These are phyloP conservation scores for Phytophthora multivora DNA, from an alignment of 352 stramenopile genomes.

Conservation along the genomic window DNA sequence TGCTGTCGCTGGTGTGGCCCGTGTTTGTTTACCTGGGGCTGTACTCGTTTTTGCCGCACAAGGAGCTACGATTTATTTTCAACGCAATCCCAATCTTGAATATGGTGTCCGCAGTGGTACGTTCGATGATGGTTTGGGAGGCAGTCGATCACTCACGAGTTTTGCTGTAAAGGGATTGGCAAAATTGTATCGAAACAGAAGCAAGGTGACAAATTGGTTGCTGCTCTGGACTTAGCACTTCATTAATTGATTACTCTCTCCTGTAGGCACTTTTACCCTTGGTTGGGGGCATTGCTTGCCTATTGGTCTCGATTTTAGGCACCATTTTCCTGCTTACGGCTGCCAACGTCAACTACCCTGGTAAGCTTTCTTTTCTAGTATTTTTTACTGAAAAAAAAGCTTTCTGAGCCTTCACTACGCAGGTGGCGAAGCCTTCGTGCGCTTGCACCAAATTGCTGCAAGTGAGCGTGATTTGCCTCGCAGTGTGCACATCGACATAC, in stretches of 20 bases:
- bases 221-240: background rate
- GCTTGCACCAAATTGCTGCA: slow-evolving; percentile 55
- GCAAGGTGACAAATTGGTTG: slow-evolving; percentile 46
- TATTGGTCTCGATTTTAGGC: slow-evolving; percentile 52
- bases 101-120: slow-evolving; percentile 89
- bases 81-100: slow-evolving; percentile 97
- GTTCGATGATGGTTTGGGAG: background rate
- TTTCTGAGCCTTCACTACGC: slow-evolving; percentile 6
- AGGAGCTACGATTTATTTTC: slow-evolving; percentile 98
- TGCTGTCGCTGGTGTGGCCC: slow-evolving; percentile 65
- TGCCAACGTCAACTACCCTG: slow-evolving; percentile 93
- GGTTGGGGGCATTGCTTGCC: slow-evolving; percentile 53
- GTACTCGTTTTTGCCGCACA: slow-evolving; percentile 97
- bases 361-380: slow-evolving; percentile 37
- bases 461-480: slow-evolving; percentile 37
- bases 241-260: background rate
- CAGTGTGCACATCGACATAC: slow-evolving; percentile 92
- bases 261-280: slow-evolving; percentile 54
- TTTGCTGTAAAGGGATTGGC: slow-evolving; percentile 48
- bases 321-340: slow-evolving; percentile 68
- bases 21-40: slow-evolving; percentile 91
- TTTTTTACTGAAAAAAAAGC: background rate
- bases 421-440: slow-evolving; percentile 73
- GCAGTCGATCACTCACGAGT: background rate
- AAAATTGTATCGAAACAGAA: slow-evolving; percentile 68